Evolutionary conservation across 768 basidiomycete species (phyloP), one percentile per base, ranked within the genome.

Genomic region (Suillus brevipes): DNA sequence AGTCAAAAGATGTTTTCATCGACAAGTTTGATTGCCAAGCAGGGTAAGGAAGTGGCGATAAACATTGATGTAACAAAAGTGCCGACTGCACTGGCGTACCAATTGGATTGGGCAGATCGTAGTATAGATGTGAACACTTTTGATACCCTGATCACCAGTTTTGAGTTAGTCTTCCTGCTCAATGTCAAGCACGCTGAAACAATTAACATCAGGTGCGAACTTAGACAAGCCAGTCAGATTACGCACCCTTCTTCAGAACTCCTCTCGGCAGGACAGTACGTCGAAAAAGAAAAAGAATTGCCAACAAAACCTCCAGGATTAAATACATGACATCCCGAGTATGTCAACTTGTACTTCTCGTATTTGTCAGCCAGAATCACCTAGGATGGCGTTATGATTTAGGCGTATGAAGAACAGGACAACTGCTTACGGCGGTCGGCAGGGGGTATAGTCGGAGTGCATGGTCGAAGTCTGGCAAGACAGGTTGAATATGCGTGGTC

Each of bases 241-340:
- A 69, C 83, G 66, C 59, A 91, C 91, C 90, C 93, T 79, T 92
- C 90, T 74, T 95, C 92, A 0, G 95, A 96, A 72, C 92, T 89
- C 49, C 86, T 78, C 65, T 89, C 90, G 2, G 92, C 87, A 14
- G 96, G 96, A 64, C 89, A 92, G 70, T 96, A 99, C 3, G 94
- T 92, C 13, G 91, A 94, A 81, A 98, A 99, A 6, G 86, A 84
- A 69, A 94, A 91, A 6, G 89, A 84, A 58, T 86, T 90, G 6
- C 92, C 88, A 16, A 95, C 82, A 73, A 99, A 98, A 59, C 90
- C 89, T 23, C 97, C 96, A 0, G 97, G 97, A 75, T 99, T 99
- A 83, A 99, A 95, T 34, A 99, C 97, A 77, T 99, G 97, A 71
- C 97, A 99, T 13, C 95, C 95, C 65, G 96, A 95, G 75, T 99